phyloP scores from a whole-genome alignment of 805 yeast genomes.

The Candida quercuum region DNA sequence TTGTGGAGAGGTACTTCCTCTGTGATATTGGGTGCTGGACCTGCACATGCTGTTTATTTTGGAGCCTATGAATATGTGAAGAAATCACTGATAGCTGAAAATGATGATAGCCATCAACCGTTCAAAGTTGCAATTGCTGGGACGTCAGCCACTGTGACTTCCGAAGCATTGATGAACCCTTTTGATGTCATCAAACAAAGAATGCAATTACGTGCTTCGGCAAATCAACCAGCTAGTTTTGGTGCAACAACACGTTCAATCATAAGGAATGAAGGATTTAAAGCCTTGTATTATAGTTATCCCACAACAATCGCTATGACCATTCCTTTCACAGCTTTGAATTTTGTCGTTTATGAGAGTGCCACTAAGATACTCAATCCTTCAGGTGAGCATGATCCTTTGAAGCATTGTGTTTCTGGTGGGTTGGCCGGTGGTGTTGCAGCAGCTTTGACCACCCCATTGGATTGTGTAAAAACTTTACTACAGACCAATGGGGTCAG shows the following conservation, averaged over 20 bases:
- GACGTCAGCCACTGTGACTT: constrained; percentile 84
- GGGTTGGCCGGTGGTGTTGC: constrained; percentile 93
- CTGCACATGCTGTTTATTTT: constrained; percentile 97
- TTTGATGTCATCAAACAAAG: constrained; percentile 94
- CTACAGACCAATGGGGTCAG: constrained; percentile 72
- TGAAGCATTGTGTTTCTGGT: constrained; percentile 87
- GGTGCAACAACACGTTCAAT: constrained; percentile 12
- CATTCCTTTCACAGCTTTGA: constrained; percentile 91
- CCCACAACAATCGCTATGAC: constrained; percentile 94
- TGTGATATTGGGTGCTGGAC: constrained; percentile 94
- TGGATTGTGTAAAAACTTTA: constrained; percentile 89
- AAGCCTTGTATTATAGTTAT: constrained; percentile 82
- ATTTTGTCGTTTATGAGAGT: constrained; percentile 88
- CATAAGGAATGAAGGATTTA: constrained; percentile 51
- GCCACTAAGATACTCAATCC: constrained; percentile 75
- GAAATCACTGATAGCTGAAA: constrained; percentile 26
- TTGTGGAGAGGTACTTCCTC: constrained; percentile 94
- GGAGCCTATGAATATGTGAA: constrained; percentile 80
- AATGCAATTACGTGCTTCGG: constrained; percentile 56
- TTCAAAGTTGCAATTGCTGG: constrained; percentile 83
- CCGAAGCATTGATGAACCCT: constrained; percentile 96
- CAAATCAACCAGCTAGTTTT: constrained; percentile 5
- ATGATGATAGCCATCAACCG: constrained; percentile 56
- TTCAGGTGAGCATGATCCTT: constrained; percentile 73
- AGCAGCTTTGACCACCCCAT: constrained; percentile 90